phyloP scores from a whole-genome alignment of 1,284 basidiomycete species.

The Cutaneotrichosporon sp. region DNA sequence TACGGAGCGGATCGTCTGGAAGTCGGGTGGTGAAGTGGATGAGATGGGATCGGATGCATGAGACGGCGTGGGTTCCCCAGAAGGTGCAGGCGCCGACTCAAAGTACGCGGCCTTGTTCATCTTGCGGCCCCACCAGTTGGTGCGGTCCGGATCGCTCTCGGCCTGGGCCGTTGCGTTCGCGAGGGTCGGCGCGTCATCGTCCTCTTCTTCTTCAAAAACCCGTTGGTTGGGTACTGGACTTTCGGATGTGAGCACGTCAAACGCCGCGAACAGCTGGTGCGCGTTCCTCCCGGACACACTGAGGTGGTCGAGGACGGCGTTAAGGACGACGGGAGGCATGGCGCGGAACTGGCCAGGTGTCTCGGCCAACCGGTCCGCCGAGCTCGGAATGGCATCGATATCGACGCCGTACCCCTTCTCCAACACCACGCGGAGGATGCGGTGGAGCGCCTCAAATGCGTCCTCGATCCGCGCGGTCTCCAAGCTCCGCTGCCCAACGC shows the following conservation, averaged over 20 bases:
- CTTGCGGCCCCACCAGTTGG: constrained; percentile 16
- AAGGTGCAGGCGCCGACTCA: not conserved
- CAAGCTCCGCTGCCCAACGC: not conserved
- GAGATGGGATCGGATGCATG: not conserved
- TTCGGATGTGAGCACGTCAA: constrained; percentile 18
- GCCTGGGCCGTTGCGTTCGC: constrained; percentile 1
- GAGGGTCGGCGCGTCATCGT: constrained; percentile 17
- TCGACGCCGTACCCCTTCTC: constrained; percentile 23
- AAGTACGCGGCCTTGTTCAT: constrained; percentile 1
- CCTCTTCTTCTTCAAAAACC: constrained; percentile 21
- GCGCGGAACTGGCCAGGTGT: not conserved
- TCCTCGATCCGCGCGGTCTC: not conserved
- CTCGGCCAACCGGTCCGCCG: constrained; percentile 12
- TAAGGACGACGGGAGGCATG: constrained; percentile 14
- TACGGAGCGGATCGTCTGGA: constrained; percentile 1
- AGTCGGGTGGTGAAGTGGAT: not conserved
- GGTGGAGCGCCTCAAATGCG: constrained; percentile 12
- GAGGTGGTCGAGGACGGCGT: constrained; percentile 20
- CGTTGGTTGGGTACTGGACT: not conserved
- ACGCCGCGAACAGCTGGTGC: constrained; percentile 17
- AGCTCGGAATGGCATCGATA: constrained; percentile 20
- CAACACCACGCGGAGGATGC: constrained; percentile 17
- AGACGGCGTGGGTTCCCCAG: not conserved
- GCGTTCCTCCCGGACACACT: not conserved
- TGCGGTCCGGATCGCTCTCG: constrained; percentile 3